Evolutionary conservation across 2,329 filamentous ascomycete species (phyloP).

Genomic region (Myriosclerotinia duriaeana): DNA sequence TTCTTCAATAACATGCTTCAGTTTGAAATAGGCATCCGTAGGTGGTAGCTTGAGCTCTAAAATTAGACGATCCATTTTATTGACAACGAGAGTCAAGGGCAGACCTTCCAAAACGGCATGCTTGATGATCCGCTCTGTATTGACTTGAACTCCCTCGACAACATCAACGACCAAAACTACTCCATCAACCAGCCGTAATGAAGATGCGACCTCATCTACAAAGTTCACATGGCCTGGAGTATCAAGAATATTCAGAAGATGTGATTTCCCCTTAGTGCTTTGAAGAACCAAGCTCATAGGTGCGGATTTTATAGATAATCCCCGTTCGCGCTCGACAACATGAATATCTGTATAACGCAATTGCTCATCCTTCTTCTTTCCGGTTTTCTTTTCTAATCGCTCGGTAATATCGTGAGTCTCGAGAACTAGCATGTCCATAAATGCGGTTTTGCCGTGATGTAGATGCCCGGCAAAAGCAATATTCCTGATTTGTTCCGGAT

Average conservation of each 20-base stretch:
- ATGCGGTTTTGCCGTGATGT: constrained; percentile 96
- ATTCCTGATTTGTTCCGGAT: constrained; percentile 90
- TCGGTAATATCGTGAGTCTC: constrained; percentile 89
- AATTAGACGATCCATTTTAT: constrained; percentile 96
- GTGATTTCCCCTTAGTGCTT: constrained; percentile 87
- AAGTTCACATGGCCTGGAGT: constrained; percentile 98
- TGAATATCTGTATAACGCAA: constrained; percentile 94
- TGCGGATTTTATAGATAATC: constrained; percentile 85
- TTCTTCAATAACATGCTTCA: constrained; percentile 98
- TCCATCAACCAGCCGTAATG: constrained; percentile 83
- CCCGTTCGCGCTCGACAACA: constrained; percentile 82
- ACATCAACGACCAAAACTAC: constrained; percentile 93
- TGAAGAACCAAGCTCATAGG: constrained; percentile 93
- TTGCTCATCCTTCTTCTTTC: constrained; percentile 82
- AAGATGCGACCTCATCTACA: constrained; percentile 91
- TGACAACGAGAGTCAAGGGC: constrained; percentile 85
- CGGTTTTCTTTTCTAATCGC: constrained; percentile 75
- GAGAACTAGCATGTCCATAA: constrained; percentile 96
- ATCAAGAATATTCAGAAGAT: constrained; percentile 91
- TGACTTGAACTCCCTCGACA: constrained; percentile 97
- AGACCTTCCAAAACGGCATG: constrained; percentile 89
- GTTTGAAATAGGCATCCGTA: constrained; percentile 95
- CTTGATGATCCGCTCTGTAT: constrained; percentile 96
- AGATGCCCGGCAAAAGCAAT: constrained; percentile 88
- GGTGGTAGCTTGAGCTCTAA: constrained; percentile 92